Conservation (phyloP, 441 rosid species). For the Mallotus repandus region DNA sequence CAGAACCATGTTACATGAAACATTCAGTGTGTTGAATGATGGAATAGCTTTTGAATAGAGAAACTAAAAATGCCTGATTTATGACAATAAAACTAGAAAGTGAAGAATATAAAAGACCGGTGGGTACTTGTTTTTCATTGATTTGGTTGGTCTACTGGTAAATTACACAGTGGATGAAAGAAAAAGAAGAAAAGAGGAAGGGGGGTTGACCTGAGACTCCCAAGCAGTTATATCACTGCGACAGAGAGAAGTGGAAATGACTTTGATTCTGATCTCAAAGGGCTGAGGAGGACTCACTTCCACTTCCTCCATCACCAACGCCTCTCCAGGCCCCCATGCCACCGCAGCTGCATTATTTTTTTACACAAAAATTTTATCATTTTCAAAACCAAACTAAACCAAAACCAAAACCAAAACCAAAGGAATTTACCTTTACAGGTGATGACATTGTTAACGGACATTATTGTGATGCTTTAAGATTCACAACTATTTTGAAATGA, state of each 20-base stretch:
- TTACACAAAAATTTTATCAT: background rate
- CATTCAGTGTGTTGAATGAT: background rate
- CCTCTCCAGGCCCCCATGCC: conserved; percentile 86
- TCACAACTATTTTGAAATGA: no score
- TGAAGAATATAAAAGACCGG: background rate
- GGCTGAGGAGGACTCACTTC: conserved; percentile 78
- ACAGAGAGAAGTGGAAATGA: conserved; percentile 81
- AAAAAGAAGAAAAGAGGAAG: conserved; percentile 3
- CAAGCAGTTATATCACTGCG: conserved; percentile 82
- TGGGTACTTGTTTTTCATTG: background rate
- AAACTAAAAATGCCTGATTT: no score
- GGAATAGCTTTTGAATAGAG: background rate
- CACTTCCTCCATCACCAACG: conserved; percentile 77
- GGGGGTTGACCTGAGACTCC: conserved; percentile 65
- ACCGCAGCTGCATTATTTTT: conserved; percentile 61
- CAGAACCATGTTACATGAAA: conserved; percentile 19
- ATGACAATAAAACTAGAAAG: background rate
- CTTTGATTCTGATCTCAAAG: conserved; percentile 78
- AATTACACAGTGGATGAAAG: no score
- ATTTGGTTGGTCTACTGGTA: background rate
- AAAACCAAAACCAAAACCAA: no score
- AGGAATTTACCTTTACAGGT: no score
- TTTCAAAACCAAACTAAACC: no score
- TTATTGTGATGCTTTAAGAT: no score
- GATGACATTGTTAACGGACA: no score